Base-by-base conservation (phyloP, 1,284 basidiomycete genomes). In the Cystobasidium sp. region DNA sequence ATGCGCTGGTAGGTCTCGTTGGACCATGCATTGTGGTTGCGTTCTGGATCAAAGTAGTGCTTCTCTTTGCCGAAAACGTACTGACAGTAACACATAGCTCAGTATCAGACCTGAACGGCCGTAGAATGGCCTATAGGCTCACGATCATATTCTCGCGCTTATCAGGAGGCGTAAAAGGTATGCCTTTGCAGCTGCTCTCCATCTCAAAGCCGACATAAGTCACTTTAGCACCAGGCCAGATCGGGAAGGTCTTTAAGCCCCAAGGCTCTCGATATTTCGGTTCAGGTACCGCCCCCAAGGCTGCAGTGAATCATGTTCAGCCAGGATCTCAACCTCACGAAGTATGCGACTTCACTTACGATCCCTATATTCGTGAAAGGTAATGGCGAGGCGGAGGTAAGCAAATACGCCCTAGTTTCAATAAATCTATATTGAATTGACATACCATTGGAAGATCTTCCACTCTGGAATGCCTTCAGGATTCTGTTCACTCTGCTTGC, bases 61-160 rank as follows among this genome's bases (percentile, higher is more conserved):
- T 55, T 56, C n/a, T 69, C 56, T 49, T 69, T 69, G n/a, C 67
- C 67, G 53, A 69, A 69, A 1, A 69, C 47, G 24, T 47, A 61
- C 24, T 61, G 49, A 8, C 22, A n/a, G n/a, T 14, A 41, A 41
- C 12, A 18, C n/a, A 46, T 9, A 9, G 18, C 20, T 16, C 16
- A 10, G 18, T 6, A 18, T 44, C 1, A 8, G n/a, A 44, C 2
- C 31, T 10, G 7, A 9, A 46, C 31, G 8, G 20, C 9, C 22
- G 41, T 43, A 47, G 4, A 1, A n/a, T 66, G 18, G 14, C 18
- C 44, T 51, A 20, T 8, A 4, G 3, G 31, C 63, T 46, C 24
- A 66, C 63, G 51, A 66, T 66, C 63, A 51, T 66, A 20, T 53
- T 49, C 51, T 66, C 63, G 14, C 66, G 43, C n/a, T 68, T 12